Conservation (phyloP, 768 basidiomycete genomes). For the Trametes gibbosa region DNA sequence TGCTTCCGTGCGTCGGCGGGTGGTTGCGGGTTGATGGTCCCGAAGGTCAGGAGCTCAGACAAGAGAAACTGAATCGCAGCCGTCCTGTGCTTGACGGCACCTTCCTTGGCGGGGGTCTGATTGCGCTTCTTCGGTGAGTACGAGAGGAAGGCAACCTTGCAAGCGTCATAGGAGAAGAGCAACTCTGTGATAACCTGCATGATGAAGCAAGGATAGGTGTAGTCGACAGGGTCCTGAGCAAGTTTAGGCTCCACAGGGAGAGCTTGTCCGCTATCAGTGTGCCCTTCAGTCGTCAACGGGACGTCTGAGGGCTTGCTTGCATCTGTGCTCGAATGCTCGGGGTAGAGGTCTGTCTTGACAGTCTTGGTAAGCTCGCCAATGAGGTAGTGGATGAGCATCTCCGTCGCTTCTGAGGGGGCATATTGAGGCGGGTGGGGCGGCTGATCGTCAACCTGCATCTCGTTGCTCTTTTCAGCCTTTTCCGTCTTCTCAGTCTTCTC, state of each 20-base stretch:
- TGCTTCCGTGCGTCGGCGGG: conserved; percentile 53
- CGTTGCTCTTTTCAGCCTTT: conserved; percentile 29
- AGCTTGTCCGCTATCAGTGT: not conserved
- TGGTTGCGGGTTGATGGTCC: conserved; percentile 63
- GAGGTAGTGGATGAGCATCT: conserved; percentile 66
- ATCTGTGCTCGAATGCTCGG: not conserved
- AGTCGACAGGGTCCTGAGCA: conserved; percentile 25
- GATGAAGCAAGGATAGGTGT: conserved; percentile 71
- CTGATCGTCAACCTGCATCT: conserved; percentile 60
- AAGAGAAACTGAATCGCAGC: conserved; percentile 79
- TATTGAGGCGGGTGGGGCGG: not conserved
- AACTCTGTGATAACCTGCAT: conserved; percentile 93
- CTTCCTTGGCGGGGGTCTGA: conserved; percentile 64
- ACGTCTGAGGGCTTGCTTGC: not conserved
- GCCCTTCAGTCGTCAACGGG: not conserved
- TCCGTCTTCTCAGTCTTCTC: conserved; percentile 19
- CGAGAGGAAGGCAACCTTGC: conserved; percentile 85
- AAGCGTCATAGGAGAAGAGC: conserved; percentile 87
- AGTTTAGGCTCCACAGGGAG: not conserved
- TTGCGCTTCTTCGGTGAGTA: conserved; percentile 64
- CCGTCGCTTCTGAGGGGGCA: conserved; percentile 42
- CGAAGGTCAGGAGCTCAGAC: conserved; percentile 77
- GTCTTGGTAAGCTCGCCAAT: conserved; percentile 66
- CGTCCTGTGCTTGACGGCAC: conserved; percentile 53
- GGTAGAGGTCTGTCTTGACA: conserved; percentile 41